phyloP scores from a whole-genome alignment of 2,329 filamentous ascomycete genomes.

The Lachnellula arida region DNA sequence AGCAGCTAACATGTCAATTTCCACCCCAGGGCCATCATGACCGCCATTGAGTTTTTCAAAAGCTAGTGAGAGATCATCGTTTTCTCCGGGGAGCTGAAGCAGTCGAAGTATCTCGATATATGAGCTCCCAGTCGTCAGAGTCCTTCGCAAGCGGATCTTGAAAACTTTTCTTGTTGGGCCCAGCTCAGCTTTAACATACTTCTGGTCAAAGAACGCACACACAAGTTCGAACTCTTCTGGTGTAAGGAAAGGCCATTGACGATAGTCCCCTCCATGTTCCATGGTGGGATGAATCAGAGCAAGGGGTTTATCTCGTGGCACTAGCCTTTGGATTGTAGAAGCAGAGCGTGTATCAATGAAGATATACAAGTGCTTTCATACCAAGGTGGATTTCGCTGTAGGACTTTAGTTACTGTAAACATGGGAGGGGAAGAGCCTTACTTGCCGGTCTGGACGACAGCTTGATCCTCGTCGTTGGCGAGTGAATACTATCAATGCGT shows the following conservation, averaged over 20 bases:
- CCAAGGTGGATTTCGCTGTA: no score
- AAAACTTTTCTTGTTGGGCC: constrained; percentile 50
- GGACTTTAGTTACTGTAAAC: no score
- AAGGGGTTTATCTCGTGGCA: neutral
- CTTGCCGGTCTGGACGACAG: no score
- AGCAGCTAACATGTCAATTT: constrained; percentile 24
- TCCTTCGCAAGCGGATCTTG: constrained; percentile 46
- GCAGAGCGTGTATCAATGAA: no score
- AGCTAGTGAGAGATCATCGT: constrained; percentile 26
- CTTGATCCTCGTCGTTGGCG: no score
- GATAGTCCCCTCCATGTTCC: constrained; percentile 35
- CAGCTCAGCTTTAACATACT: constrained; percentile 53
- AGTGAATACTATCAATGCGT: no score
- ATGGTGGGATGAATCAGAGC: constrained; percentile 10
- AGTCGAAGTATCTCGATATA: constrained; percentile 31
- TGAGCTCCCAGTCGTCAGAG: constrained; percentile 23
- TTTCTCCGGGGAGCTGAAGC: constrained; percentile 24
- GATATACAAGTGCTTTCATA: no score
- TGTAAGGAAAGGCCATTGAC: constrained; percentile 56
- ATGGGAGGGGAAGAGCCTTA: no score
- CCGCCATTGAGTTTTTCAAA: constrained; percentile 21
- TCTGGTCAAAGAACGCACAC: constrained; percentile 58
- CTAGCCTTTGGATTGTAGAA: no score
- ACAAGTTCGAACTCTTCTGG: constrained; percentile 59
- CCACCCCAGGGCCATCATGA: constrained; percentile 1